Base-by-base conservation (phyloP, 805 yeast species). In the Yueomyces sinensis region DNA sequence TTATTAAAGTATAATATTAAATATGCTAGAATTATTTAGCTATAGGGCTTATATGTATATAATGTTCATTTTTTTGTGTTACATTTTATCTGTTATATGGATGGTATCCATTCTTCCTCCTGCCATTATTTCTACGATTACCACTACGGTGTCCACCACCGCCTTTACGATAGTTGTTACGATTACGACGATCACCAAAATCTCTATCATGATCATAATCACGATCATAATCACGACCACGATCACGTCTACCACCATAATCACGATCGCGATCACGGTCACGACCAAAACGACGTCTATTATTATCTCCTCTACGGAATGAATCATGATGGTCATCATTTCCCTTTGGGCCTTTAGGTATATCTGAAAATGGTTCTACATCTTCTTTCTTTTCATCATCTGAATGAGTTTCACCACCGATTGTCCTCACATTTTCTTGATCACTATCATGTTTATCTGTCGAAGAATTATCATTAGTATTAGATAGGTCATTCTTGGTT, bases 271-370 rank as follows among this genome's bases (percentile, higher is more conserved):
- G 34, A 27, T 13, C 43, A 39, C 30, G 35, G 36, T 19, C 33
- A 31, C 27, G 31, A 16, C 30, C 35, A 29, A 32, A 29, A 17
- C 24, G 7, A 20, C 24, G 24, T 11, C 14, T 25, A 25, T n/a
- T 6, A 13, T n/a, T 25, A 9, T 25, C 28, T 11, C 14, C 7
- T n/a, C 27, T 27, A n/a, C 27, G 27, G 16, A 17, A 5, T 14
- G 32, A 30, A 32, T 37, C 39, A 30, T 34, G 39, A 34, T 39
- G 36, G 25, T 40, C 36, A 27, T 44, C 42, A 32, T 34, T 45
- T 20, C 51, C 66, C 29, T 66, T 67, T 37, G 75, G 74, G 22
- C 76, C 76, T 51, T 63, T 68, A 40, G 76, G 75, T 35, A 65
- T 18, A 19, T 23, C 23, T 13, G 17, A 29, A 11, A 22, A 23